phyloP scores from a whole-genome alignment of 768 basidiomycete genomes.

The Lactarius evosmus region DNA sequence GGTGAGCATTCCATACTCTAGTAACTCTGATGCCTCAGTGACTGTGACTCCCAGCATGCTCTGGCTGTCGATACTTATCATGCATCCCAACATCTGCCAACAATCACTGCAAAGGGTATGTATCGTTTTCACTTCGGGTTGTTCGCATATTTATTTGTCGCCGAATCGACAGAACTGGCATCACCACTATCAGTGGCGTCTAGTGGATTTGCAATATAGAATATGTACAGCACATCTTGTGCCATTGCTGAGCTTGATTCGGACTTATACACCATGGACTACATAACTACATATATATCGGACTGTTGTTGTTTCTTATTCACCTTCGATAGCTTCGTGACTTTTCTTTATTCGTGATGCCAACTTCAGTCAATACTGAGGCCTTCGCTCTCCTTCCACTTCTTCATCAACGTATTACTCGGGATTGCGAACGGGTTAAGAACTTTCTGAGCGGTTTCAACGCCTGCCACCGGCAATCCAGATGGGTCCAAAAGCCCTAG shows the following conservation, averaged over 20 bases:
- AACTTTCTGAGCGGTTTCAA: slow-evolving; percentile 42
- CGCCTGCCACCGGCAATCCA: slow-evolving; percentile 39
- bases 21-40: not conserved
- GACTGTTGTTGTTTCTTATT: slow-evolving; percentile 1
- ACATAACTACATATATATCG: not conserved
- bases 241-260: not conserved
- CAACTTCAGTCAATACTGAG: slow-evolving; percentile 32
- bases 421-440: slow-evolving; percentile 42
- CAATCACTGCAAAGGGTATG: slow-evolving; percentile 58
- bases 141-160: not conserved
- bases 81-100: slow-evolving; percentile 80
- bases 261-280: slow-evolving; percentile 2
- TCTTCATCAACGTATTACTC: slow-evolving; percentile 38
- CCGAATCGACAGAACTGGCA: slow-evolving; percentile 15
- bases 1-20: slow-evolving; percentile 44
- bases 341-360: not conserved
- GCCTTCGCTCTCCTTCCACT: slow-evolving; percentile 40
- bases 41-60: slow-evolving; percentile 55
- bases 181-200: slow-evolving; percentile 2
- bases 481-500: slow-evolving; percentile 38
- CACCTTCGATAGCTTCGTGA: not conserved
- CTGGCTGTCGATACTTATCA: slow-evolving; percentile 85
- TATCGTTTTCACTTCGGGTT: slow-evolving; percentile 5
- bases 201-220: slow-evolving; percentile 10
- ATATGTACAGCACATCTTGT: not conserved